These are phyloP conservation scores for Kazachstania africana DNA, from an alignment of 805 yeast genomes.

Conservation along the genomic window DNA sequence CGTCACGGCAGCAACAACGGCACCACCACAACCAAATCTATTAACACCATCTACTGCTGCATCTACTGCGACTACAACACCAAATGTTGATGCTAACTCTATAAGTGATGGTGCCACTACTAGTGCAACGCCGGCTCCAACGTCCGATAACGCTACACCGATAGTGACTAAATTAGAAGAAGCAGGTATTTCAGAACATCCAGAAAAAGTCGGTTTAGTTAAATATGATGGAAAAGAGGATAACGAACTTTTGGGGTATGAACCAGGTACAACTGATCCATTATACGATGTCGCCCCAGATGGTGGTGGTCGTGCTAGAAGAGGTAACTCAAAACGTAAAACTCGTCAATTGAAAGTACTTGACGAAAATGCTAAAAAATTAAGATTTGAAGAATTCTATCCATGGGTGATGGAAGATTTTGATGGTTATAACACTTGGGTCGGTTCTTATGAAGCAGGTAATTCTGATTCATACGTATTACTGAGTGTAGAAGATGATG, in stretches of 20 bases:
- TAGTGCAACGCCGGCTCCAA: neutral
- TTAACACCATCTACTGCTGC: neutral
- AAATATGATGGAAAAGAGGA: conserved; percentile 30
- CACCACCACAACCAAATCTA: conserved; percentile 1
- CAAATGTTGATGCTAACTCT: conserved; percentile 6
- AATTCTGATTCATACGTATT: conserved; percentile 75
- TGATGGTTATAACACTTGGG: conserved; percentile 89
- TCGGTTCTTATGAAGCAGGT: conserved; percentile 89
- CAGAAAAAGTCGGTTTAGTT: conserved; percentile 31
- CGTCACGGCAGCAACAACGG: neutral
- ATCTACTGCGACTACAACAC: conserved; percentile 1
- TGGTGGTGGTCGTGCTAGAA: conserved; percentile 67
- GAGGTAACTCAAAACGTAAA: conserved; percentile 55
- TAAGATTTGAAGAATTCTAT: conserved; percentile 89
- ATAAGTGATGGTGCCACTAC: neutral
- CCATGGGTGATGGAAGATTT: conserved; percentile 99
- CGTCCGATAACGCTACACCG: conserved; percentile 4
- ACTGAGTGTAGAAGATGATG: conserved; percentile 73
- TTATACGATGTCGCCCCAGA: conserved; percentile 78
- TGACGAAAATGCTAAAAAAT: conserved; percentile 70
- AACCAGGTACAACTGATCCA: conserved; percentile 25
- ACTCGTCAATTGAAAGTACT: conserved; percentile 74
- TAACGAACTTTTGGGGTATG: conserved; percentile 33
- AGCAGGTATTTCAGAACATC: conserved; percentile 28
- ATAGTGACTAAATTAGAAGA: conserved; percentile 26